Percentiles rank a stretch among this genome's conserved stretches.
These are phyloP conservation scores for Penicillium sp. DNA, from an alignment of 2,329 filamentous ascomycete genomes.

Conservation along the genomic window DNA sequence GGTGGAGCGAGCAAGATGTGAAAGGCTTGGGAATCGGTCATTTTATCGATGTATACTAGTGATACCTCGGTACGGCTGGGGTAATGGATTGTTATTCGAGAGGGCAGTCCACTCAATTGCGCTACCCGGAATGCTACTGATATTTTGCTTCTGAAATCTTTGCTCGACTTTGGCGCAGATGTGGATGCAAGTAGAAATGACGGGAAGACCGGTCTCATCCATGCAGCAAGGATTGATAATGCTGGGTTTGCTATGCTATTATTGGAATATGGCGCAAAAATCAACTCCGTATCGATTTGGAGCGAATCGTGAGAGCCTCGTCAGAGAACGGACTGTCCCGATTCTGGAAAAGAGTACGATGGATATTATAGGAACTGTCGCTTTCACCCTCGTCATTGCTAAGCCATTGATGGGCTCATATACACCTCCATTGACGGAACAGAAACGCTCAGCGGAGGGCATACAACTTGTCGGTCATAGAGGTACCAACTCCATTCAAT, in stretches of 20 bases:
- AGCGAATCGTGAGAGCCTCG: conserved; percentile 30
- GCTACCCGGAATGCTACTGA: neutral
- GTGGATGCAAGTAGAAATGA: neutral
- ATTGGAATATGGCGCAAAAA: neutral
- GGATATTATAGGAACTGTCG: conserved; percentile 30
- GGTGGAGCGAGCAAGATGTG: neutral
- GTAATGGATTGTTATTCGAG: no score
- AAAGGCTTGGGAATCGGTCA: neutral
- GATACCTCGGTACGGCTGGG: no score
- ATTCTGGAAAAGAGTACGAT: conserved; percentile 32
- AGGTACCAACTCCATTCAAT: conserved; percentile 19
- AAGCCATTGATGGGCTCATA: neutral
- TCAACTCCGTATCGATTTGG: conserved; percentile 10
- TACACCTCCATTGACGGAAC: neutral
- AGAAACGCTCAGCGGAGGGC: neutral
- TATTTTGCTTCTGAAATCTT: neutral
- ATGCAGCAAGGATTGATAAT: neutral
- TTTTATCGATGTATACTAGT: neutral
- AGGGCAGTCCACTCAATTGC: neutral
- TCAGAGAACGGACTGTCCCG: conserved; percentile 33
- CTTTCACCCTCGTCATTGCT: conserved; percentile 34
- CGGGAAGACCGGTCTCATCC: neutral
- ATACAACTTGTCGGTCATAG: conserved; percentile 34
- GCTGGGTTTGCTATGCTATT: neutral
- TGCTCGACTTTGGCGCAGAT: neutral